Evolutionary conservation across 1,139 yeast genomes (phyloP), one percentile per base, ranked within the genome.

Genomic region (Sugiyamaella neomexicana): DNA sequence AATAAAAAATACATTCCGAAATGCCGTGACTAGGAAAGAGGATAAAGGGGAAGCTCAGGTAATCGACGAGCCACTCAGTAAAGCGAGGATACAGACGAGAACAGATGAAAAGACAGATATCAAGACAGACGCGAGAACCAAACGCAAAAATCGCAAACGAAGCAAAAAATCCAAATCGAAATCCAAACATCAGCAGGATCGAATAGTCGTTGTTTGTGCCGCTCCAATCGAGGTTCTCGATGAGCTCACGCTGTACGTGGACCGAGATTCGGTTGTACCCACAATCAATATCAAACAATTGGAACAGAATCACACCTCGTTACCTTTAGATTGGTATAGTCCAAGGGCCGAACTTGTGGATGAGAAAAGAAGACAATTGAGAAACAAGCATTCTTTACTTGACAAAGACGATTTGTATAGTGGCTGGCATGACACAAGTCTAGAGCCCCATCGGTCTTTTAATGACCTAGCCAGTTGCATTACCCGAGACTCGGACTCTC

Each of bases 241-340:
- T 13, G 51, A 40, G 27, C 45, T 47, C 13, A 47, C 45, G 3
- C 20, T 37, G 31, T 17, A 38, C 37, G 8, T 6, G 15, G 25
- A 46, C 17, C 38, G 47, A 4, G 16, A 44, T n/a, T 44, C 47
- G 12, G 16, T 44, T 16, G 17, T 44, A 2, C 32, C 47, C 7
- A 44, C 36, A 2, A 36, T 45, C 10, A 45, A 45, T 45, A 36
- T 45, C 13, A 45, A 36, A 13, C 40, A 45, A 8, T 32, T 45
- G 34, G 49, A 45, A 20, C 16, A 16, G 39, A 25, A 20, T 16
- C 31, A 23, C 10, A 45, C n/a, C 12, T 15, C 32, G 13, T 52
- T 53, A 17, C 56, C 56, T 15, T 36, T 53, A 15, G 53, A 41
- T 27, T 53, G 56, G 56, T 53, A 49, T 32, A 44, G 50, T 16